These are phyloP conservation scores for Podospora didyma DNA, from an alignment of 495 filamentous ascomycete genomes.

Conservation along the genomic window DNA sequence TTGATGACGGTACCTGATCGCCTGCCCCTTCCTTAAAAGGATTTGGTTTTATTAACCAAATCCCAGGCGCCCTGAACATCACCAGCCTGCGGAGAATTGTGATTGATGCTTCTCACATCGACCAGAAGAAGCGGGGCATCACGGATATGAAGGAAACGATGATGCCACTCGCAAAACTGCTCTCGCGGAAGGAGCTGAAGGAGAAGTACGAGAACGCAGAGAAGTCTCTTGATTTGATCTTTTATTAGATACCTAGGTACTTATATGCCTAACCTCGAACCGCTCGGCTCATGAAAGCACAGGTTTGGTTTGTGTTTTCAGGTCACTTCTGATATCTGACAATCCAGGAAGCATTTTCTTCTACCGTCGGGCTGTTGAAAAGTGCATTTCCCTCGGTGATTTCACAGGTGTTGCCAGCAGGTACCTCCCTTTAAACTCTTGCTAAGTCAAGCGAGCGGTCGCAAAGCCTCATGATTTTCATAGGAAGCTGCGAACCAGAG, in stretches of 20 bases:
- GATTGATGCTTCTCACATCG: conserved; percentile 83
- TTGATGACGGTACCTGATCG: conserved; percentile 62
- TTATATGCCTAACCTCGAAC: not conserved
- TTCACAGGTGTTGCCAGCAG: no score
- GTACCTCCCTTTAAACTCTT: no score
- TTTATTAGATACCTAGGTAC: conserved; percentile 46
- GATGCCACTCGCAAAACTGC: conserved; percentile 64
- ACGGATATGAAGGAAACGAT: conserved; percentile 91
- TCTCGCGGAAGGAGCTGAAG: conserved; percentile 64
- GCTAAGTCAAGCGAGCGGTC: no score
- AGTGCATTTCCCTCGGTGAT: no score
- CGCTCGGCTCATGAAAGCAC: no score
- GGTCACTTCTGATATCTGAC: no score
- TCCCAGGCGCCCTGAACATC: conserved; percentile 61
- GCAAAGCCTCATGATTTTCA: no score
- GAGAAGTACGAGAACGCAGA: conserved; percentile 56
- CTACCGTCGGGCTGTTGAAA: no score
- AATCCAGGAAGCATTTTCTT: no score
- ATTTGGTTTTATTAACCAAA: conserved; percentile 17
- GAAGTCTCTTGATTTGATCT: conserved; percentile 53
- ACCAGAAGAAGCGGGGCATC: conserved; percentile 86
- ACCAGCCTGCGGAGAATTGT: conserved; percentile 72
- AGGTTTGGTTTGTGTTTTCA: no score
- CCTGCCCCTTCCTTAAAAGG: not conserved
- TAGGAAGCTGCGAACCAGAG: no score